Percentiles rank a stretch among this genome's conserved stretches.
phyloP scores from a whole-genome alignment of 2,329 filamentous ascomycete genomes.

The Colletotrichum sp. region DNA sequence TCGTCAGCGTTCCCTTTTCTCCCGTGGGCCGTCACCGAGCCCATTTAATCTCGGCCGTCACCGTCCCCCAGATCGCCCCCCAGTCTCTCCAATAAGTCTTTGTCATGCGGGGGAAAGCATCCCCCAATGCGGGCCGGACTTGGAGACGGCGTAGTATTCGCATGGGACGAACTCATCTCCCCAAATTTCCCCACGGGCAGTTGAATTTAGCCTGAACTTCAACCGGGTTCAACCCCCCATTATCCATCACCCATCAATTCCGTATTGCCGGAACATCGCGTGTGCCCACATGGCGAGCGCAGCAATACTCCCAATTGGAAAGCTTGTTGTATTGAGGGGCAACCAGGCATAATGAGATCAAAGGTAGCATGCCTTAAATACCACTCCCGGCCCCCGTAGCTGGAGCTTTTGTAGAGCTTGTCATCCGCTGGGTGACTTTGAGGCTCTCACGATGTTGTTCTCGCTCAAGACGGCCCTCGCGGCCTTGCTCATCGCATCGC shows the following conservation, averaged over 20 bases:
- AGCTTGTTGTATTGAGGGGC: conserved; percentile 1
- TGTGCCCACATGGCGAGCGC: neutral
- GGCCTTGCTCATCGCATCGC: conserved; percentile 6
- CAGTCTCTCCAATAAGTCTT: neutral
- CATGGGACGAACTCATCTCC: conserved; percentile 17
- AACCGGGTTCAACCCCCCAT: neutral
- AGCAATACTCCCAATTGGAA: neutral
- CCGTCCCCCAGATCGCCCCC: neutral
- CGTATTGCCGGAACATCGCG: conserved; percentile 7
- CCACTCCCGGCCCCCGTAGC: neutral
- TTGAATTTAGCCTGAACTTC: conserved; percentile 20
- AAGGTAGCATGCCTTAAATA: neutral
- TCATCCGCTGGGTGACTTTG: neutral
- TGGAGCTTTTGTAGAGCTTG: neutral
- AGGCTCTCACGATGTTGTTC: neutral
- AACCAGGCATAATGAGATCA: neutral
- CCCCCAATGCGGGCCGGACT: neutral
- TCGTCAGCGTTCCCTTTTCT: neutral
- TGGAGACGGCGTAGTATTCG: conserved; percentile 6
- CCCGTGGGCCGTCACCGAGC: neutral
- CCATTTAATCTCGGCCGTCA: neutral
- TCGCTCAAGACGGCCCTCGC: conserved; percentile 16
- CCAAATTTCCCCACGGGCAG: neutral
- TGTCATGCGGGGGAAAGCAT: conserved; percentile 1
- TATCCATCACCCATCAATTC: neutral